Percentiles rank a stretch among this genome's conserved stretches.
These are phyloP conservation scores for Yamadazyma olivae DNA, from an alignment of 805 yeast species.

Conservation along the genomic window DNA sequence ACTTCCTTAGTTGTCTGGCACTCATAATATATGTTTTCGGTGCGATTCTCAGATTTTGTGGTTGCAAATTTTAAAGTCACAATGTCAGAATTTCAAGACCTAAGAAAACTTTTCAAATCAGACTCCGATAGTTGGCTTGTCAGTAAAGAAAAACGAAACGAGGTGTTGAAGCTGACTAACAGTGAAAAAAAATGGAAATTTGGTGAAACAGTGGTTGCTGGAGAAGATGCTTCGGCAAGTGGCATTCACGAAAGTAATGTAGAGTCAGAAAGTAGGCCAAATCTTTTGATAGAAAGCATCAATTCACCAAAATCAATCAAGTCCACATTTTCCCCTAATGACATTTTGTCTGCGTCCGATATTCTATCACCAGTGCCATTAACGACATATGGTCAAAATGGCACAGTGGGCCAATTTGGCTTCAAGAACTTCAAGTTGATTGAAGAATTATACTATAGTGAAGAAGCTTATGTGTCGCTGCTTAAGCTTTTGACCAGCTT, in stretches of 20 bases:
- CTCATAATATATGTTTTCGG: slow-evolving; percentile 33
- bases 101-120: slow-evolving; percentile 1
- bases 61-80: slow-evolving; percentile 14
- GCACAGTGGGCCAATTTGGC: slow-evolving; percentile 15
- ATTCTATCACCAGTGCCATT: slow-evolving; percentile 10
- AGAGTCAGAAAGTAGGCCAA: too few species aligned
- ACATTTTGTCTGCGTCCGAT: slow-evolving; percentile 6
- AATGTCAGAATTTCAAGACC: neutral
- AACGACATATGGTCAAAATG: slow-evolving; percentile 16
- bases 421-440: slow-evolving; percentile 18
- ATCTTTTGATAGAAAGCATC: too few species aligned
- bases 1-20: slow-evolving; percentile 45
- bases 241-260: too few species aligned
- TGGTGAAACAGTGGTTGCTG: too few species aligned
- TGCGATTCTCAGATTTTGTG: slow-evolving; percentile 9
- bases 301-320: neutral
- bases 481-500: slow-evolving; percentile 40
- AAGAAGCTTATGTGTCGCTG: slow-evolving; percentile 44
- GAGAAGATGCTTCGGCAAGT: too few species aligned
- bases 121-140: slow-evolving; percentile 4
- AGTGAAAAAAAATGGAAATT: too few species aligned
- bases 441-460: slow-evolving; percentile 51
- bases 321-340: slow-evolving; percentile 3
- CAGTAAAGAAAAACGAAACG: too few species aligned
- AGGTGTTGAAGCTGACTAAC: too few species aligned